Base-by-base conservation (phyloP, 2,329 filamentous ascomycete genomes). In the Colletotrichum sp. region DNA sequence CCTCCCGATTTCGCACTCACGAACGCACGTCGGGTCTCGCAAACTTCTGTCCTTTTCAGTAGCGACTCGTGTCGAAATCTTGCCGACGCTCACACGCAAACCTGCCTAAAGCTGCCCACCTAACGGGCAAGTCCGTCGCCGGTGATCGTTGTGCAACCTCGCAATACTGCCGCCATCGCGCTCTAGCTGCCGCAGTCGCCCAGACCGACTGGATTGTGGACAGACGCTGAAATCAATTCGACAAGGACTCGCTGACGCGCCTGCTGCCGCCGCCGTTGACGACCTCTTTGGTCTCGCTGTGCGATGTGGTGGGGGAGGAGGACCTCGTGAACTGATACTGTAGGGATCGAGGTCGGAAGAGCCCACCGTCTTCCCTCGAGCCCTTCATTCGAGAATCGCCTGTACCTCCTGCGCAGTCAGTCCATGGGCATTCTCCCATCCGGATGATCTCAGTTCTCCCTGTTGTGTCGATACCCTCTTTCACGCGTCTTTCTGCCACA, bases 251-350 rank as follows among this genome's bases (percentile, higher is more conserved):
- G 67, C 64, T 70, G 73, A 72, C 74, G 77, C 57, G 68, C 81
- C 79, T 74, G 30, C 74, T 75, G 52, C 63, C 30, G 16, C 62
- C 65, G 73, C 59, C 64, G 66, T 73, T 68, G 44, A 78, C 63
- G 77, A 71, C 77, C 77, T 52, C 16, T 39, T 65, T 24, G 77
- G 76, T 78, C 81, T 84, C 79, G 79, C 82, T 79, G 84, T 86
- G 86, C 85, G 85, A 88, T 88, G 87, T 82, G 85, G 87, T 77
- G 81, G 86, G 84, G 83, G 84, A 83, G 84, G 85, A 82, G 81
- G 83, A 84, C 81, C 80, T 82, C 79, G 82, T 84, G 82, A 85
- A 83, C 80, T 83, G 79, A 79, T 77, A 79, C 75, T 77, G 79
- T 80, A 80, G 81, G 82, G 82, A 82, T 84, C 82, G 80, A 82